Base-by-base conservation (phyloP, 441 rosid genomes). In the Arabidopsis lyrata region DNA sequence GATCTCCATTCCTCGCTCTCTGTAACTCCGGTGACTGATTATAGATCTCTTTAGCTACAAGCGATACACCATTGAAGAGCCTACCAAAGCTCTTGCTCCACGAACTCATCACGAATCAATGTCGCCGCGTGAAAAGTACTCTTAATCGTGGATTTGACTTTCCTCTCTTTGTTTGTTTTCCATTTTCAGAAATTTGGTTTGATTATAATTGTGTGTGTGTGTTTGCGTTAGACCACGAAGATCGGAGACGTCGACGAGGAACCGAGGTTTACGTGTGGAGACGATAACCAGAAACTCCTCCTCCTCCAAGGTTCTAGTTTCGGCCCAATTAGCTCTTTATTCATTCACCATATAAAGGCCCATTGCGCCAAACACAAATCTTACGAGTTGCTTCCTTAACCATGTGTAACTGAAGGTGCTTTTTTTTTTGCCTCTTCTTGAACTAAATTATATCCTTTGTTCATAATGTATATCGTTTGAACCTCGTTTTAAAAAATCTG, bases 31-130 rank as follows among this genome's bases (percentile, higher is more conserved):
- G 80, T 8, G 97, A 88, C 10, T 88, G 87, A 27, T 82, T 86
- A 27, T 50, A 86, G 65, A 88, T 80, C 87, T 95, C 98, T 56
- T 82, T 88, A 42, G 87, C 97, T 49, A 92, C 83, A 13, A 95
- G 84, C 50, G 95, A 82, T 8, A 90, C 54, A 66, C 98, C 99
- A 59, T 77, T 72, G 24, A 82, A 63, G 36, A 95, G 81, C 88
- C 96, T 83, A 74, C 75, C 83, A 20, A 61, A 50, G 24, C 20
- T 66, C 27, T 36, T 66, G 36, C 1, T 90, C 65, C 76, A 83
- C 75, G 86, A 82, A 57, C 86, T 81, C 97, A 94, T 94, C 10
- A 54, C 68, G 52, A 70, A 74, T 61, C 52, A 31, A 27, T 8
- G 16, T n/a, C n/a, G n/a, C n/a, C n/a, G n/a, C n/a, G n/a, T 8